Evolutionary conservation across 768 basidiomycete genomes (phyloP).

Genomic region (Agrocybe praecox): DNA sequence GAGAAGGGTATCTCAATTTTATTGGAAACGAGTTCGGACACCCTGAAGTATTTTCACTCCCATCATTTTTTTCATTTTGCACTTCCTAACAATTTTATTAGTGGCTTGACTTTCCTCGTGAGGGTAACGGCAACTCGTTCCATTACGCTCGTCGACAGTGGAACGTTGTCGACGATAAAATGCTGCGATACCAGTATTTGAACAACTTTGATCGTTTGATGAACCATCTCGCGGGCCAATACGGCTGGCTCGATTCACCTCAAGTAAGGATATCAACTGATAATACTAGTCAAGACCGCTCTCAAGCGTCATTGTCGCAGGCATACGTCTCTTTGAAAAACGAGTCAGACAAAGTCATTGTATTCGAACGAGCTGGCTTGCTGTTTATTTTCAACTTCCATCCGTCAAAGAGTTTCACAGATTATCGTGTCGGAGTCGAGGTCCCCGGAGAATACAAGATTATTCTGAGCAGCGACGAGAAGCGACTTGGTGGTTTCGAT

Average conservation of each 20-base stretch:
- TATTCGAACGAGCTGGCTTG: slow-evolving; percentile 91
- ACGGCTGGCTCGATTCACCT: slow-evolving; percentile 81
- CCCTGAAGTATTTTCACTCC: slow-evolving; percentile 65
- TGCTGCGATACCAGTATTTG: slow-evolving; percentile 92
- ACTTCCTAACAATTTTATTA: slow-evolving; percentile 26
- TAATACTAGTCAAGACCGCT: not conserved
- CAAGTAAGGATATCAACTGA: slow-evolving; percentile 52
- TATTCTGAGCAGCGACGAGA: slow-evolving; percentile 84
- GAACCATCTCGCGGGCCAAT: slow-evolving; percentile 82
- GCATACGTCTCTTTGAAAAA: slow-evolving; percentile 95
- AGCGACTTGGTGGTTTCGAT: slow-evolving; percentile 87
- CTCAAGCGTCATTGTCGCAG: slow-evolving; percentile 35
- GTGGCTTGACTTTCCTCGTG: slow-evolving; percentile 99
- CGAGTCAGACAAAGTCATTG: slow-evolving; percentile 90
- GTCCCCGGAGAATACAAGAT: slow-evolving; percentile 82
- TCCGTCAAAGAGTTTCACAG: slow-evolving; percentile 85
- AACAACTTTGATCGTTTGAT: slow-evolving; percentile 93
- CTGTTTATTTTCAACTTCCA: slow-evolving; percentile 99
- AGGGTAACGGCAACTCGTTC: slow-evolving; percentile 94
- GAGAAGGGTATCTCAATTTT: slow-evolving; percentile 97
- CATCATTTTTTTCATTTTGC: slow-evolving; percentile 14
- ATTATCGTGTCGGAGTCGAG: slow-evolving; percentile 93
- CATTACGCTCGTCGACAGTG: slow-evolving; percentile 97
- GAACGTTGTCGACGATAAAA: slow-evolving; percentile 86
- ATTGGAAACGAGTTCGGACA: slow-evolving; percentile 99